These are phyloP conservation scores for Clitopilus passeckerianus DNA, from an alignment of 768 basidiomycete species.

Conservation along the genomic window DNA sequence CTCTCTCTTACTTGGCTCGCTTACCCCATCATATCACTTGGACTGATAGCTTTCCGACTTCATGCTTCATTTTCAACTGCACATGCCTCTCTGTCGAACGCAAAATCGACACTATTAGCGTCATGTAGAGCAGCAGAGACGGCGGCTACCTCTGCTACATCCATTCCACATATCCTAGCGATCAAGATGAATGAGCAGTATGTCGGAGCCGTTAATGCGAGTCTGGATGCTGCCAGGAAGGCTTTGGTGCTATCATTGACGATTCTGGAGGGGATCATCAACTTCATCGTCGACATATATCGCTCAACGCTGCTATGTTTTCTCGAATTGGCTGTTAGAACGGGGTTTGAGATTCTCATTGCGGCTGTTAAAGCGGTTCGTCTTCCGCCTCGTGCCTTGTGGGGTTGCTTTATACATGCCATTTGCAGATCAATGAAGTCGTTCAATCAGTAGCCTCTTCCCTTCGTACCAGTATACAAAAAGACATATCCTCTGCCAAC, in stretches of 20 bases:
- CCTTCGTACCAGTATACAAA: conserved; percentile 70
- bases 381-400: background rate
- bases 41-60: conserved; percentile 84
- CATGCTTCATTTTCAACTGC: conserved; percentile 68
- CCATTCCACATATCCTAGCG: conserved; percentile 87
- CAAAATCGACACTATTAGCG: conserved; percentile 72
- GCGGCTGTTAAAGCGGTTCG: conserved; percentile 79
- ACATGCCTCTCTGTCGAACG: conserved; percentile 58
- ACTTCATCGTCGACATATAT: conserved; percentile 89
- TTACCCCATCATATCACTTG: conserved; percentile 83
- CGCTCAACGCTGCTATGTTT: conserved; percentile 94
- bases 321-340: conserved; percentile 82
- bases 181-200: conserved; percentile 79
- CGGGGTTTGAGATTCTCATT: conserved; percentile 75
- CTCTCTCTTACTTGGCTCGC: conserved; percentile 89
- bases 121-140: conserved; percentile 84
- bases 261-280: conserved; percentile 81
- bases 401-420: background rate
- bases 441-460: conserved; percentile 53
- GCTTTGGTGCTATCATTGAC: conserved; percentile 74
- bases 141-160: conserved; percentile 77
- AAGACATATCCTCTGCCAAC: conserved; percentile 64
- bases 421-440: conserved; percentile 61
- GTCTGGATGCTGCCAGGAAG: conserved; percentile 70
- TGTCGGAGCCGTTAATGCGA: conserved; percentile 71